A percentile compares a stretch with the other conserved stretches of the same genome.
These are phyloP conservation scores for Leishmania martiniquensis DNA, from an alignment of 208 protist genomes.

Conservation along the genomic window DNA sequence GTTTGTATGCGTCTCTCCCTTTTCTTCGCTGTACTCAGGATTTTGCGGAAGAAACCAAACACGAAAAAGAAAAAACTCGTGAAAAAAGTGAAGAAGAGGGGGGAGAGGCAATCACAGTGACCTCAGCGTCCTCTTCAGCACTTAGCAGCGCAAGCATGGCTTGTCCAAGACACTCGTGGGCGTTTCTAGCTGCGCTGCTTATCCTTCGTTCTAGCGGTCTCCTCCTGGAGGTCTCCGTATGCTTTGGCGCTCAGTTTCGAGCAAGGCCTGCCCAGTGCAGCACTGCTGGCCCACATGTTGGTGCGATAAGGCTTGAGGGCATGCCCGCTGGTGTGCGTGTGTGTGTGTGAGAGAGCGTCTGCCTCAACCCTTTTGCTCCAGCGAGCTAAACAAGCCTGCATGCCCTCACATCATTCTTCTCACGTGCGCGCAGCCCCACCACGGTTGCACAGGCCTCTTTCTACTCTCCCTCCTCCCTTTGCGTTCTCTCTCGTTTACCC, in stretches of 20 bases:
- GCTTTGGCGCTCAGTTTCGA: neutral
- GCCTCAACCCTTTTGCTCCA: neutral
- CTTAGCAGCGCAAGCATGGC: neutral
- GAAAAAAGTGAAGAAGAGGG: neutral
- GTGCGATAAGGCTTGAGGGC: neutral
- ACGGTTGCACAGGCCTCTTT: neutral
- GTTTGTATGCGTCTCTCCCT: neutral
- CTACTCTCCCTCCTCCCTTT: neutral
- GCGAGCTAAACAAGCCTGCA: neutral
- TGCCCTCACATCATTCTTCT: neutral
- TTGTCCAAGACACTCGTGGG: neutral
- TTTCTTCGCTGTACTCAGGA: conserved; percentile 21
- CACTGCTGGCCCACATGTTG: neutral
- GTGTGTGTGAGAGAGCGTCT: neutral
- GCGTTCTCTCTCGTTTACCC: neutral
- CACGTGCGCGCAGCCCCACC: neutral
- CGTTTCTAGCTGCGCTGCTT: neutral
- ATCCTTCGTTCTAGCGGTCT: neutral
- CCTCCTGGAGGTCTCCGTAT: neutral
- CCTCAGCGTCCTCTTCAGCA: neutral
- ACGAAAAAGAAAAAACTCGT: neutral
- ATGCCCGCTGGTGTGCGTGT: neutral
- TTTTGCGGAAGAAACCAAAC: neutral
- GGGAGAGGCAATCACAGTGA: neutral
- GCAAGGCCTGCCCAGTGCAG: neutral